Base-by-base conservation (phyloP, 148 eudicot genomes). In the Fagopyrum esculentum region DNA sequence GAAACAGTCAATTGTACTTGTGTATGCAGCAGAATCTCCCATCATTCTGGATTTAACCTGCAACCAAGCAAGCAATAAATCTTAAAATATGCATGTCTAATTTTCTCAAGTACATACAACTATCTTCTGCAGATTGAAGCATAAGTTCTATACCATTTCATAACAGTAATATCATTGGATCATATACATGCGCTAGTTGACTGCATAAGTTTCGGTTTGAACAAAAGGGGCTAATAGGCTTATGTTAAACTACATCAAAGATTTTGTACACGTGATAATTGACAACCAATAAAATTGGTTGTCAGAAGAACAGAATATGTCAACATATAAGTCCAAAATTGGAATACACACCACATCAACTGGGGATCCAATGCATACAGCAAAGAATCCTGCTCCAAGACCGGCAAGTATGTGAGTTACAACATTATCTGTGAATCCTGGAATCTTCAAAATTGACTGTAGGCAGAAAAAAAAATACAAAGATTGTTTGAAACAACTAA, bases 21-120 rank as follows among this genome's bases (percentile, higher is more conserved):
- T 95, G 92, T 95, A 95, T 13, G 86, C 64, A 50, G 97, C 76
- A 81, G 97, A 79, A 81, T 95, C 99, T 76, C 99, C 97, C 97
- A 95, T 95, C 99, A 95, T 95, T 86, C 99, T 85, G 56, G 99
- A 95, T 81, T 95, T 95, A n/a, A 95, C 97, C 99, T 95, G 89
- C 83, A 82, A 45, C 6, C 30, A 71, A 71, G 43, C 29, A 49
- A 30, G 47, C 51, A 46, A 66, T 40, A 4, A 13, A 29, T 40
- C 19, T 60, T 22, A 9, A 60, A 60, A 60, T 35, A 60, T 9
- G 13, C 40, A 60, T 60, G 40, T 57, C 35, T 57, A 17, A 57
- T 57, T 2, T 17, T 57, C 30, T 57, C 10, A 3, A 57, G 26
- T 19, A 19, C 10, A 57, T 57, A 6, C 6, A 57, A 19, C 22